Base-by-base conservation (phyloP, 441 rosid genomes). In the Euphorbia celastroides region DNA sequence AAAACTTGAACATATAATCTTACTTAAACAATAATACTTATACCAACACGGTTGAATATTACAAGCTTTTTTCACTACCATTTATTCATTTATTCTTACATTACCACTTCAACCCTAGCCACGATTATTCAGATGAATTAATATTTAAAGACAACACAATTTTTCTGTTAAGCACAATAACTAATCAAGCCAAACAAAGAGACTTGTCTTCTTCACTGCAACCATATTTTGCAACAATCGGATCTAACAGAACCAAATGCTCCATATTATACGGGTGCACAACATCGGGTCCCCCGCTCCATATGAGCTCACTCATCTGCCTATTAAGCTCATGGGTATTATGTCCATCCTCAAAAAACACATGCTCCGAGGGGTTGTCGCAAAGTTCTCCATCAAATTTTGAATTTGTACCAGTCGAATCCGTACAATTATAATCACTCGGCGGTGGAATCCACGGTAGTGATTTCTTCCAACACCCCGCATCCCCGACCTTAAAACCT, bases 401-500 rank as follows among this genome's bases (percentile, higher is more conserved):
- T 23, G 54, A 48, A 48, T 48, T 48, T 0, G 22, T 48, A 3
- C 58, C 58, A 2, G 0, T 55, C 26, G 30, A 23, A 26, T 55
- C 58, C 4, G n/a, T 25, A n/a, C 58, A 55, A 25, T 55, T 55
- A 1, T 23, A 25, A 23, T 23, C 58, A 8, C 0, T 25, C 12
- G 30, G 58, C 9, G 17, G 28, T 25, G 0, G 0, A 17, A 7
- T 3, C 17, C 31, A 12, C 58, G 10, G 5, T 66, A 75, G 34
- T 57, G 41, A 76, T 41, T 71, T 62, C 2, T 83, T 82, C 32
- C 75, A 71, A 22, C 78, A 79, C 3, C 68, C 72, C 0, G 2
- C 20, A 5, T 50, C 51, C 10, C 30, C 77, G 64, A 78, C 81
- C 67, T 71, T 72, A n/a, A 81, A 78, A 57, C 89, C 85, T 78